These are phyloP conservation scores for Cicer cuneatum DNA, from an alignment of 306 rosid genomes.

Conservation along the genomic window DNA sequence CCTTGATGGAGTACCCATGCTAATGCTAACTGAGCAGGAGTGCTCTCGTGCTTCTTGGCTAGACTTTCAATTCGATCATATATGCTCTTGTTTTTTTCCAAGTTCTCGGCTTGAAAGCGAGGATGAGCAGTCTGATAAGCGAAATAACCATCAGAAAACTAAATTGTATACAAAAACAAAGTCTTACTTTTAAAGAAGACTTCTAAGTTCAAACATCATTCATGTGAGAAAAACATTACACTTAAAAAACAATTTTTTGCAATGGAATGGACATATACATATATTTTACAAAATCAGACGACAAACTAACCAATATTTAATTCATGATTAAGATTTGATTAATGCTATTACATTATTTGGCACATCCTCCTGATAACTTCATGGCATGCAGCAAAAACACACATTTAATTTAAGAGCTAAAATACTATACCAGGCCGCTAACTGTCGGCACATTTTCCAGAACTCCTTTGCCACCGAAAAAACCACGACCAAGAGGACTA, in stretches of 20 bases:
- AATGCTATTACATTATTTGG: neutral
- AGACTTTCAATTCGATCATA: conserved; percentile 60
- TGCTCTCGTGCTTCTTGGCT: conserved; percentile 54
- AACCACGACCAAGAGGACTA: conserved; percentile 84
- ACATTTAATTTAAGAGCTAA: neutral
- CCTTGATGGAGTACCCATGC: conserved; percentile 80
- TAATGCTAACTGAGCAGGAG: conserved; percentile 69
- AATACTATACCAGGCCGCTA: conserved; percentile 54
- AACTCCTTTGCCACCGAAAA: conserved; percentile 76
- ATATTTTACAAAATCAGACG: neutral
- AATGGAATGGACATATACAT: neutral
- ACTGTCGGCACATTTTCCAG: conserved; percentile 54
- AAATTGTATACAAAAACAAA: neutral
- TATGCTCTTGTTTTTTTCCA: conserved; percentile 56
- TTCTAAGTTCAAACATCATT: neutral
- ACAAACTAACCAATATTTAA: neutral
- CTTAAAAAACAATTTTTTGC: conserved; percentile 1
- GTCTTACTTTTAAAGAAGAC: neutral
- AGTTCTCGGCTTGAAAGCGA: conserved; percentile 58
- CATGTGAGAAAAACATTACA: conserved; percentile 6
- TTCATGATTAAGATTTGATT: neutral
- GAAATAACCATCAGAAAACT: conserved; percentile 6
- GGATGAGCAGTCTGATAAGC: conserved; percentile 54
- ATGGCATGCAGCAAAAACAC: neutral
- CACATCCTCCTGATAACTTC: neutral